phyloP scores from a whole-genome alignment of 768 basidiomycete species.

The Vararia minispora region DNA sequence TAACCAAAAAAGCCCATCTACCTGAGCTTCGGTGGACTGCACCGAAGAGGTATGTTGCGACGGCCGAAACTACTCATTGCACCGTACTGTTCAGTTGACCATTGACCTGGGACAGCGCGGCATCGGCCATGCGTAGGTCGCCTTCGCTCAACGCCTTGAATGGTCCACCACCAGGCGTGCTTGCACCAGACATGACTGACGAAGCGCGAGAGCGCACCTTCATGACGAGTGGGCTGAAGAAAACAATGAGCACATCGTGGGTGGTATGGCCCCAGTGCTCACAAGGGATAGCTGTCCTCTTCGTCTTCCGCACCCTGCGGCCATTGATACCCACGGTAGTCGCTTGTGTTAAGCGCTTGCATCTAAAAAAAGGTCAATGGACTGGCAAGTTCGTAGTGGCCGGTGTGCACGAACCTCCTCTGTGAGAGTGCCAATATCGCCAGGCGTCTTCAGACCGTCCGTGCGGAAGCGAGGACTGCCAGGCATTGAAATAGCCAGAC shows the following conservation, averaged over 20 bases:
- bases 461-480: conserved; percentile 74
- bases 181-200: conserved; percentile 63
- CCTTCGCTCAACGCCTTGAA: conserved; percentile 78
- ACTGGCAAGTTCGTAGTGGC: not conserved
- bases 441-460: conserved; percentile 78
- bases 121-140: conserved; percentile 81
- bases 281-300: conserved; percentile 89
- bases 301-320: conserved; percentile 59
- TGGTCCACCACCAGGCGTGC: conserved; percentile 79
- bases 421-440: conserved; percentile 84
- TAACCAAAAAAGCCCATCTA: no score
- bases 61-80: no score
- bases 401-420: conserved; percentile 48
- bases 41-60: no score
- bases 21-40: no score
- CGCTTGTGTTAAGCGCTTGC: conserved; percentile 79
- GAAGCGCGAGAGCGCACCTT: conserved; percentile 78
- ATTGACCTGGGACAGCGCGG: conserved; percentile 60
- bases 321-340: conserved; percentile 68
- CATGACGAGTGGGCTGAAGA: conserved; percentile 70
- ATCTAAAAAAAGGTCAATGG: conserved; percentile 37
- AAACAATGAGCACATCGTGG: conserved; percentile 6
- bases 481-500: conserved; percentile 70
- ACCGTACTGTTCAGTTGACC: no score
- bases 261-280: conserved; percentile 23